Evolutionary conservation across 371 early-diverging fungal species (phyloP).

Genomic region (Batrachochytrium dendrobatidis): DNA sequence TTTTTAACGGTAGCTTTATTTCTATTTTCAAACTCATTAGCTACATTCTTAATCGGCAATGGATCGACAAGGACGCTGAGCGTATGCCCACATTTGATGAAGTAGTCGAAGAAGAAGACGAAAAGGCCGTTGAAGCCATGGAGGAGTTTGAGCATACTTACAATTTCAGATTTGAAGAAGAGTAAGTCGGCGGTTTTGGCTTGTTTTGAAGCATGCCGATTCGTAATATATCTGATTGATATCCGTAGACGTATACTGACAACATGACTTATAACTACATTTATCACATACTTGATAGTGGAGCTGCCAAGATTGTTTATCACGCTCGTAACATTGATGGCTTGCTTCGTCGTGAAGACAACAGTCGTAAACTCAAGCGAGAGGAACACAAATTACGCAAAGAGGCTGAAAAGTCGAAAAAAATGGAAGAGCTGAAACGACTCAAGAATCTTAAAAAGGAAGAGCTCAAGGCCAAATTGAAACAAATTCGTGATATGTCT

Average conservation of each 20-base stretch:
- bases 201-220: too few relatives aligned
- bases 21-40: conserved; percentile 18
- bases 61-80: conserved; percentile 73
- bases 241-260: too few relatives aligned
- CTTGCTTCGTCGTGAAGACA: conserved; percentile 59
- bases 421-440: conserved; percentile 78
- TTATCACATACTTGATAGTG: conserved; percentile 35
- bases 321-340: conserved; percentile 71
- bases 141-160: conserved; percentile 86
- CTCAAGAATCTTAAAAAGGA: conserved; percentile 81
- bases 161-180: conserved; percentile 92
- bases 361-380: conserved; percentile 63
- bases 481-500: conserved; percentile 76
- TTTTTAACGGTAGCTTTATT: conserved; percentile 5
- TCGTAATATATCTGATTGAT: too few relatives aligned
- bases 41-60: conserved; percentile 85
- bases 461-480: conserved; percentile 68
- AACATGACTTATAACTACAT: too few relatives aligned
- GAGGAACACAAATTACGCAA: conserved; percentile 63
- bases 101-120: conserved; percentile 41
- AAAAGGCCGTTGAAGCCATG: conserved; percentile 32
- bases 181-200: conserved; percentile 29
- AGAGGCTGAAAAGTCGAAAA: conserved; percentile 53
- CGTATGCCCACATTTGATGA: conserved; percentile 56
- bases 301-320: conserved; percentile 52